These are phyloP conservation scores for Hymenotorrendiella dingleyae DNA, from an alignment of 2,329 filamentous ascomycete species.

Conservation along the genomic window DNA sequence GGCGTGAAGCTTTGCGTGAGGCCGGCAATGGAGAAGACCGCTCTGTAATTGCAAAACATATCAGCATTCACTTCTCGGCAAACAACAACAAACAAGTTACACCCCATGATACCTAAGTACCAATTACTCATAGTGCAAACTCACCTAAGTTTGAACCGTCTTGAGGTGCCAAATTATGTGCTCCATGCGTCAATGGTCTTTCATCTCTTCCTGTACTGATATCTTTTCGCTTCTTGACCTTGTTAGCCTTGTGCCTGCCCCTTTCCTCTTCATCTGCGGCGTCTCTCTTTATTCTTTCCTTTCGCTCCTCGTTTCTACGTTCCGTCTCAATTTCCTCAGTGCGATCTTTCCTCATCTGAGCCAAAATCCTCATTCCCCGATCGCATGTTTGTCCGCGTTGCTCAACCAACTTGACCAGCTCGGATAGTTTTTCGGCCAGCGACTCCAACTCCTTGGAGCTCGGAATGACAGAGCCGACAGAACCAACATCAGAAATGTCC, in stretches of 20 bases:
- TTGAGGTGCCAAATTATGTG: conserved; percentile 57
- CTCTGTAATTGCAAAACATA: conserved; percentile 11
- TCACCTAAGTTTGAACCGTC: conserved; percentile 56
- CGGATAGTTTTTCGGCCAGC: conserved; percentile 57
- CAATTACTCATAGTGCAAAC: conserved; percentile 18
- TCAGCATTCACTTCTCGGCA: neutral
- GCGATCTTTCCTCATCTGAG: conserved; percentile 57
- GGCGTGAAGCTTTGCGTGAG: conserved; percentile 14
- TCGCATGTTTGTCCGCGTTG: conserved; percentile 63
- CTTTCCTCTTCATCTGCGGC: conserved; percentile 43
- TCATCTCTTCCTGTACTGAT: conserved; percentile 55
- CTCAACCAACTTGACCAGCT: conserved; percentile 61
- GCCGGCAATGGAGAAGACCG: conserved; percentile 19
- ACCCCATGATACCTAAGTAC: no score
- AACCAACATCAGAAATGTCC: conserved; percentile 60
- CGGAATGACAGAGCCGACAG: conserved; percentile 51
- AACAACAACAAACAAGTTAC: no score
- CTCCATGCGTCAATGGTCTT: conserved; percentile 53
- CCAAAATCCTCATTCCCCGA: conserved; percentile 65
- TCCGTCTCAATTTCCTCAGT: conserved; percentile 45
- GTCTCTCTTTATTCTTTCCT: conserved; percentile 34
- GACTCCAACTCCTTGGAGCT: conserved; percentile 59
- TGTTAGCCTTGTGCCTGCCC: conserved; percentile 46
- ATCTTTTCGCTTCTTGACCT: conserved; percentile 76
- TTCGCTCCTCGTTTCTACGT: conserved; percentile 41